Evolutionary conservation across 805 yeast species (phyloP), one percentile per base, ranked within the genome.

Genomic region (Pichia ethanolica): DNA sequence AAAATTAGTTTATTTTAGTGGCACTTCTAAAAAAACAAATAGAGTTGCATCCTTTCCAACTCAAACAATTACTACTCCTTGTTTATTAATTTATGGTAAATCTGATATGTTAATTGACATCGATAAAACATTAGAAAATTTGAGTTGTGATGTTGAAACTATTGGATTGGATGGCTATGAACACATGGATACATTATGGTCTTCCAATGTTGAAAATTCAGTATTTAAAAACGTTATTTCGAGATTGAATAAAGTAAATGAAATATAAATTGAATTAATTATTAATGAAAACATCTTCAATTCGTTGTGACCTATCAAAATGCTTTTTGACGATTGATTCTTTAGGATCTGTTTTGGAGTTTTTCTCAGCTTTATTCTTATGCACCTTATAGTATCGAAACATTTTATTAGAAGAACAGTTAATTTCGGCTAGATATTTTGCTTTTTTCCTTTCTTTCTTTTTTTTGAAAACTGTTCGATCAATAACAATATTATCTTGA

Each of bases 171-270:
- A 70, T 0, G 69, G 70, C n/a, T 89, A 89, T 64, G 98, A 90
- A 66, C 98, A 90, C 66, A 71, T 90, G 61, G 98, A 91, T 62
- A 78, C 91, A 49, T 67, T 90, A 13, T 90, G 98, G 98, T 96
- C 95, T 9, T 66, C 74, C 9, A 79, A 82, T 47, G 87, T 85
- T 1, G 77, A 71, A 30, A 54, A 61, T 1, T 54, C 66, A 33
- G 81, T 79, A 0, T 70, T 77, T 25, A 38, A 14, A 26, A 38
- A 38, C 10, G n/a, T 38, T 32, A 38, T 38, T 10, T 6, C 2
- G 9, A 38, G 10, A 14, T 14, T 38, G 27, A 11, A 38, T 25
- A 13, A 38, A 10, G 27, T 38, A 38, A 28, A 38, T 8, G 7
- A 28, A 6, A 28, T 6, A 8, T 8, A 28, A 28, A 8, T 8